Base-by-base conservation (phyloP, 495 filamentous ascomycete genomes). In the Entonaema liquescens region DNA sequence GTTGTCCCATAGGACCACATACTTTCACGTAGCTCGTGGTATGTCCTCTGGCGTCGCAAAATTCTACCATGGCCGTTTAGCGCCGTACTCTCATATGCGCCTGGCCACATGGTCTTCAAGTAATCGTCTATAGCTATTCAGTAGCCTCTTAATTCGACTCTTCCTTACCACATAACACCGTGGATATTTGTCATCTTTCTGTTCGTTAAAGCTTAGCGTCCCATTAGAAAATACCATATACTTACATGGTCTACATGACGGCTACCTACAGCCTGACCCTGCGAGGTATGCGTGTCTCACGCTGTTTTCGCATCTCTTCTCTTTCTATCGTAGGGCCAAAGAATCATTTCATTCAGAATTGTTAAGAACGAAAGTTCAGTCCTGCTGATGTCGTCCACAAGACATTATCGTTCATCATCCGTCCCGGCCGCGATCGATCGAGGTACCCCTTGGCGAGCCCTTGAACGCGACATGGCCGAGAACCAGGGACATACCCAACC, bases 381-480 rank as follows among this genome's bases (percentile, higher is more conserved):
- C 36, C 31, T 19, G 40, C 70, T 73, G 57, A 73, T 73, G 70
- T 65, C 65, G 65, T 66, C 19, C 52, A 50, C 31, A 73, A 73
- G 70, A 68, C 70, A 64, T 35, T 55, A 68, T 59, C 70, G 70
- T 28, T 73, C 70, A 23, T 65, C 65, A 17, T 68, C 66, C 42
- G 61, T 73, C 19, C 65, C 70, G 50, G 70, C 70, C 33, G 61
- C 65, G n/a, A 47, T 68, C 60, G 70, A 73, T 73, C 70, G 70
- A 73, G 60, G 25, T 59, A 26, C 58, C 31, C 55, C 42, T 68
- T 71, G 76, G 60, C 59, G 36, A 38, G 40, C 44, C 19, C 40
- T 35, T 33, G 72, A 74, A 13, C 67, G 73, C 36, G 63, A 74
- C 40, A 75, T 76, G 54, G 77, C 76, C 49, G 74, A 77, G 17